phyloP scores from a whole-genome alignment of 2,329 filamentous ascomycete species.

The Aureobasidium zeae region DNA sequence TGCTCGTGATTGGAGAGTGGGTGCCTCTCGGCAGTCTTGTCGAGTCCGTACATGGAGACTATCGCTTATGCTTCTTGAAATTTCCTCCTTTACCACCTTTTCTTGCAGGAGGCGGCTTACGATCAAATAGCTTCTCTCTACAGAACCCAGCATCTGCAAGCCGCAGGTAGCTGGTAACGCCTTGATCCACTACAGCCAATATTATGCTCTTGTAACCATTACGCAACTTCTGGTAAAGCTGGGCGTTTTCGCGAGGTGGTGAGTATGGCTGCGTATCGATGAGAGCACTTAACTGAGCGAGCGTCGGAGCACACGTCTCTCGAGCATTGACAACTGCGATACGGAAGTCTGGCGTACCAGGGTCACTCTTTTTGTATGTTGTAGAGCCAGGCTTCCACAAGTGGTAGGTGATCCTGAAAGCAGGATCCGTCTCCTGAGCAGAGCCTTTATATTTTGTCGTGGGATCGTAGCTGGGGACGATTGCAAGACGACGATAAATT shows the following conservation, averaged over 20 bases:
- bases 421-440: conserved; percentile 30
- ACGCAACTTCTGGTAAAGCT: conserved; percentile 68
- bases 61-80: conserved; percentile 28
- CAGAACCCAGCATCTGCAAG: conserved; percentile 72
- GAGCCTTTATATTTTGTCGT: conserved; percentile 23
- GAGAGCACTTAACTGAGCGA: conserved; percentile 61
- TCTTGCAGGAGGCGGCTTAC: conserved; percentile 31
- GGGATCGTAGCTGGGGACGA: conserved; percentile 65
- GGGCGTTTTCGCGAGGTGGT: conserved; percentile 45
- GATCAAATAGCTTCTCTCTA: conserved; percentile 58
- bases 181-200: conserved; percentile 80
- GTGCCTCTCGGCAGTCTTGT: no score
- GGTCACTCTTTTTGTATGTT: conserved; percentile 69
- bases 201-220: conserved; percentile 77
- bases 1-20: no score
- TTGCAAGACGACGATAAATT: conserved; percentile 66
- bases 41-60: background rate
- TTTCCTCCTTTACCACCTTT: conserved; percentile 30
- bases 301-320: conserved; percentile 59
- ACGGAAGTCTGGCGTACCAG: conserved; percentile 71
- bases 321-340: conserved; percentile 73
- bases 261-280: conserved; percentile 65
- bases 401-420: conserved; percentile 68
- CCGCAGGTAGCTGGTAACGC: conserved; percentile 78
- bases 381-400: conserved; percentile 63